Base-by-base conservation (phyloP, 306 rosid species). In the Cicer pinnatifidum region DNA sequence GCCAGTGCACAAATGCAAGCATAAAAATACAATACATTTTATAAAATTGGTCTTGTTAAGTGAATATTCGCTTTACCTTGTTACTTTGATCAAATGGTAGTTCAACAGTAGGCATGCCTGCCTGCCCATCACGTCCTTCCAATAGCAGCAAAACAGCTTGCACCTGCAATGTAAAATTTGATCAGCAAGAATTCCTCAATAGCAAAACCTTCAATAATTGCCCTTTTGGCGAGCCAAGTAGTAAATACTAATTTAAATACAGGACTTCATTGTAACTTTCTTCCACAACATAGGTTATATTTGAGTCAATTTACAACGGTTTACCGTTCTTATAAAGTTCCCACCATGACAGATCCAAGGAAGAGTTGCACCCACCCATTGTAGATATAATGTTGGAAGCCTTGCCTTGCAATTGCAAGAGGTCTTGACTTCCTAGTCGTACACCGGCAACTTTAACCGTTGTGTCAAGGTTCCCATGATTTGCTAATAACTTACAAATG, bases 61-160 rank as follows among this genome's bases (percentile, higher is more conserved):
- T 63, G 56, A 69, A 69, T 37, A 71, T 75, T 46, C 50, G 35
- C 51, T 81, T 81, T 91, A 91, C 98, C 94, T 80, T 88, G 86
- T 70, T 80, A 77, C 80, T 86, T 59, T 85, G 94, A 75, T 80
- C 84, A 54, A 78, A 83, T 39, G 92, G 87, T 23, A 67, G 79
- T 80, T 88, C 94, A 56, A 88, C 78, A 1, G 89, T 52, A 46
- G 96, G 87, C 67, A 81, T 69, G 11, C 87, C 81, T n/a, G 84
- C 71, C 67, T 84, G 96, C 73, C 81, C 59, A 81, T 86, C 89
- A 19, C 88, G 86, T 43, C 96, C 96, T 70, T 96, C 98, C 83
- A 93, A 82, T 59, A 93, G 91, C 76, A 93, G 80, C 68, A 93
- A 88, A 84, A 93, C 98, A 1, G 98, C 97, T 82, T 89, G 98